Conservation (phyloP, 2,329 filamentous ascomycete genomes). For the Aspergillus quadrilineatus region DNA sequence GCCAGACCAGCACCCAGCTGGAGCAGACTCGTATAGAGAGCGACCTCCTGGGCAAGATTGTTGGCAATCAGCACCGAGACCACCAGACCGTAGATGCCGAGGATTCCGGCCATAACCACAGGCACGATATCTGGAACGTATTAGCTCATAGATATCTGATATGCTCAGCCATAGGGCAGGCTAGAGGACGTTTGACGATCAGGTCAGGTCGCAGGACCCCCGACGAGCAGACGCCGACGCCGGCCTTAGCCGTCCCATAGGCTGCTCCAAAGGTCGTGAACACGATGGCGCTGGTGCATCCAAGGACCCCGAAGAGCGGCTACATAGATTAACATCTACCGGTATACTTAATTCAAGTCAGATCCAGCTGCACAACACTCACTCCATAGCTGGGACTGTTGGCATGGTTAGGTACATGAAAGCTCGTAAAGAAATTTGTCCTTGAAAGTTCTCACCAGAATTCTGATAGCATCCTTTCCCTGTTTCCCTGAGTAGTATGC, state of each 20-base stretch:
- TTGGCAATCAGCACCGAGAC: conserved; percentile 84
- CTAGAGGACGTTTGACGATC: conserved; percentile 92
- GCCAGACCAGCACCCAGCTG: conserved; percentile 80
- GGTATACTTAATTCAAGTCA: not conserved
- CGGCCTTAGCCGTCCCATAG: conserved; percentile 98
- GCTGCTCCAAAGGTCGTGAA: conserved; percentile 96
- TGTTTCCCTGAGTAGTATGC: too few relatives aligned
- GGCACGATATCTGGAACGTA: conserved; percentile 79
- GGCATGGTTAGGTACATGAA: not conserved
- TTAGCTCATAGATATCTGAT: too few relatives aligned
- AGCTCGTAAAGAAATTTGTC: too few relatives aligned
- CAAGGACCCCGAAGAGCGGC: conserved; percentile 97
- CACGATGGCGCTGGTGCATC: conserved; percentile 90
- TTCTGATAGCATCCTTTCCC: too few relatives aligned
- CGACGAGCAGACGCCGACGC: conserved; percentile 97
- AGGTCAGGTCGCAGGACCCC: conserved; percentile 96
- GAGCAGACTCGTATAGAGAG: conserved; percentile 74
- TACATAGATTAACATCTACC: conserved; percentile 31
- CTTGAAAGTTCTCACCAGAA: too few relatives aligned
- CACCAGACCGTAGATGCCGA: conserved; percentile 95
- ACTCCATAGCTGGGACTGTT: conserved; percentile 90
- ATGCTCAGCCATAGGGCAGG: not conserved
- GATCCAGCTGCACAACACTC: conserved; percentile 54
- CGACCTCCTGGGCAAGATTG: conserved; percentile 67
- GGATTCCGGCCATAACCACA: conserved; percentile 99